A percentile compares a stretch with the other conserved stretches of the same genome.
These are phyloP conservation scores for Scheffersomyces coipomensis DNA, from an alignment of 805 yeast species.

Conservation along the genomic window DNA sequence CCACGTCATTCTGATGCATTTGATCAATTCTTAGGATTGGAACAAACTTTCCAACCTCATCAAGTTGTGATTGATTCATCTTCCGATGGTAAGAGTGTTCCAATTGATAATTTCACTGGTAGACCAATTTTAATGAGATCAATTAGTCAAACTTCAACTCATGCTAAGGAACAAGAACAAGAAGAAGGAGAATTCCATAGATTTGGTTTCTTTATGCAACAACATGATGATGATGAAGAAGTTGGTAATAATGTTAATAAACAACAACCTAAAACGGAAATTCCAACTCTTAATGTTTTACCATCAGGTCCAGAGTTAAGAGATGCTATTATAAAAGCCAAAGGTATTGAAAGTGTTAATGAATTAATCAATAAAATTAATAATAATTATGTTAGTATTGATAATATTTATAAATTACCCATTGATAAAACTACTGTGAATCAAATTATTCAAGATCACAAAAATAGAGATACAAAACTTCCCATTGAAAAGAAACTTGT, in stretches of 20 bases:
- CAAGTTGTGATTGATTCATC: conserved; percentile 68
- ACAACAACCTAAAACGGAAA: conserved; percentile 6
- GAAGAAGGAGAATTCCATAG: conserved; percentile 93
- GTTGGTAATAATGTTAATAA: conserved; percentile 2
- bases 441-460: background rate
- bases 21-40: conserved; percentile 7
- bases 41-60: conserved; percentile 53
- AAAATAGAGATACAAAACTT: background rate
- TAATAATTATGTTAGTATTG: conserved; percentile 50
- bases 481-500: background rate
- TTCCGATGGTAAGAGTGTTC: conserved; percentile 48
- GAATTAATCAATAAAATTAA: conserved; percentile 68
- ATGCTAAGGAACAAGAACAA: conserved; percentile 76
- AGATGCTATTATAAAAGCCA: conserved; percentile 67
- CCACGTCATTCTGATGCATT: conserved; percentile 30
- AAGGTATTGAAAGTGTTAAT: conserved; percentile 68
- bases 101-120: conserved; percentile 70
- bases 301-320: conserved; percentile 57
- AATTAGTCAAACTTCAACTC: conserved; percentile 60
- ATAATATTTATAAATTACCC: conserved; percentile 42
- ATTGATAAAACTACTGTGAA: conserved; percentile 5
- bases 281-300: conserved; percentile 36
- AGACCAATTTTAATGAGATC: conserved; percentile 66
- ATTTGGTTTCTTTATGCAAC: conserved; percentile 79
- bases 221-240: conserved; percentile 35